phyloP scores from a whole-genome alignment of 1,284 basidiomycete genomes.

The Flammula alnicola region DNA sequence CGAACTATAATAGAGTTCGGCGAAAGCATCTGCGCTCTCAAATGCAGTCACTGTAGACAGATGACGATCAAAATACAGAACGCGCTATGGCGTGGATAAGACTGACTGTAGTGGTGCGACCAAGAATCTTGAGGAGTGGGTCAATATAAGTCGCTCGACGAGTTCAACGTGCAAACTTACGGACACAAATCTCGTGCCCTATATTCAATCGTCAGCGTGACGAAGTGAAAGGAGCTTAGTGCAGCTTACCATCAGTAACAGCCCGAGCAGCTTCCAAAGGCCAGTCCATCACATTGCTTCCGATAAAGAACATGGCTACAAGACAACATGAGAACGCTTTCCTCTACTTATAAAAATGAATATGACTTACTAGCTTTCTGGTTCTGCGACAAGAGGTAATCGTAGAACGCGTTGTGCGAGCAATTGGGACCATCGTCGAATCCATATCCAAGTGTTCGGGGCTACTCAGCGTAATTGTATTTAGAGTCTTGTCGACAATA shows the following conservation, averaged over 20 bases:
- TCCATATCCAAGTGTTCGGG: constrained; percentile 62
- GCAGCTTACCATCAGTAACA: constrained; percentile 50
- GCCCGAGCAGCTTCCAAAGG: constrained; percentile 72
- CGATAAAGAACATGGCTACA: constrained; percentile 75
- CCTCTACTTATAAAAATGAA: background rate
- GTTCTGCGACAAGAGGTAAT: constrained; percentile 62
- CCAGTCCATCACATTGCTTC: constrained; percentile 77
- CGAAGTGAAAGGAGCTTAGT: no score
- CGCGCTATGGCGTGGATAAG: background rate
- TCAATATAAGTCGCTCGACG: background rate
- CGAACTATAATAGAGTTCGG: constrained; percentile 79
- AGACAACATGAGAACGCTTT: background rate
- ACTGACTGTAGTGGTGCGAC: constrained; percentile 60
- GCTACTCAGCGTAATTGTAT: constrained; percentile 34
- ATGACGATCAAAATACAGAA: background rate
- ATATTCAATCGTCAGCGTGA: background rate
- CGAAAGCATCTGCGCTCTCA: constrained; percentile 74
- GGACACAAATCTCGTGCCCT: constrained; percentile 67
- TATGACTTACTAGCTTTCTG: constrained; percentile 66
- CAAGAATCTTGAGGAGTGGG: constrained; percentile 33
- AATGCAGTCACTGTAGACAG: constrained; percentile 62
- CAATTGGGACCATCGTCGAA: constrained; percentile 81
- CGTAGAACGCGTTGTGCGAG: constrained; percentile 63
- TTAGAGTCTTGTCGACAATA: background rate
- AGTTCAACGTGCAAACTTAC: constrained; percentile 38